These are phyloP conservation scores for Fusarium citri DNA, from an alignment of 2,329 filamentous ascomycete species.

Conservation along the genomic window DNA sequence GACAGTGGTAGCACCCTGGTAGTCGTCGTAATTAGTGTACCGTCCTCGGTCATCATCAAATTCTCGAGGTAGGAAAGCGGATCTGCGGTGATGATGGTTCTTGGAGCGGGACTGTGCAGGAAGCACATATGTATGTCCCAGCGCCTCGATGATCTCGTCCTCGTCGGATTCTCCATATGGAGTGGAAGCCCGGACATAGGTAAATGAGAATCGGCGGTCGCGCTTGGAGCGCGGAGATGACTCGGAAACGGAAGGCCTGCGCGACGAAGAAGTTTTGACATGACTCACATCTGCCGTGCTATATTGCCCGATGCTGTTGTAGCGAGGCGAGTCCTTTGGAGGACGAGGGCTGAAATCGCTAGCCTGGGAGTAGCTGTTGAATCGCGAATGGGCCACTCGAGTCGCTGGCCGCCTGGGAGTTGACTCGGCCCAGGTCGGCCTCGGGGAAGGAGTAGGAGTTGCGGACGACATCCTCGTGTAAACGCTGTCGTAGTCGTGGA, in stretches of 20 bases:
- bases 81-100: constrained; percentile 48
- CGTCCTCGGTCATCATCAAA: constrained; percentile 64
- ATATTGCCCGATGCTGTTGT: constrained; percentile 72
- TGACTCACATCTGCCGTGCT: constrained; percentile 75
- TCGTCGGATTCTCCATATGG: constrained; percentile 73
- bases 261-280: constrained; percentile 60
- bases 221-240: constrained; percentile 55
- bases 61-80: constrained; percentile 53
- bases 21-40: constrained; percentile 70
- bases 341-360: constrained; percentile 57
- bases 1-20: constrained; percentile 57
- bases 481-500: constrained; percentile 60
- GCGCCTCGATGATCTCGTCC: constrained; percentile 68
- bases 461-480: constrained; percentile 65
- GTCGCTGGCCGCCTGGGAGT: constrained; percentile 67
- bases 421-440: constrained; percentile 62
- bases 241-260: constrained; percentile 53
- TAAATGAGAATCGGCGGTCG: constrained; percentile 68
- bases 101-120: constrained; percentile 60
- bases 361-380: constrained; percentile 54
- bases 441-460: constrained; percentile 68
- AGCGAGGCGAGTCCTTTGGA: constrained; percentile 68
- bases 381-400: constrained; percentile 57
- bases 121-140: constrained; percentile 65
- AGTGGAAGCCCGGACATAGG: constrained; percentile 69